phyloP scores from a whole-genome alignment of 2,329 filamentous ascomycete species.

The Microsporum audouinii region DNA sequence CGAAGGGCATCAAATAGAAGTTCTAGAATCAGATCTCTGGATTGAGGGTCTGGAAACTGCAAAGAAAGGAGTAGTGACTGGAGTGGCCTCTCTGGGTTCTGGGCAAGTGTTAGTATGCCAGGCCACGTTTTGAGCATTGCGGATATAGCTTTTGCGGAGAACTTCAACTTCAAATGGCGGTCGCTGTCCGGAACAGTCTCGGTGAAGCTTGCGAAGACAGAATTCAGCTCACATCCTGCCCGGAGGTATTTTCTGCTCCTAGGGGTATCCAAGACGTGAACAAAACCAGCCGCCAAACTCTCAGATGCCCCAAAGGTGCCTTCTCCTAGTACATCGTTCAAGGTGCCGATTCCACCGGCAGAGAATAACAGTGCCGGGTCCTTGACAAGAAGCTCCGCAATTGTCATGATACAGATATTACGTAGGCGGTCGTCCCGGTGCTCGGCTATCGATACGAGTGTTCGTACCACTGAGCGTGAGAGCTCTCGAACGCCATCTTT shows the following conservation, averaged over 20 bases:
- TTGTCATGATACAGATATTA: slow-evolving; percentile 82
- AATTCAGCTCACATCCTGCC: slow-evolving; percentile 79
- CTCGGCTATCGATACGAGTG: slow-evolving; percentile 81
- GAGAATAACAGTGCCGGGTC: slow-evolving; percentile 71
- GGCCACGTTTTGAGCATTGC: slow-evolving; percentile 87
- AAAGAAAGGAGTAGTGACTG: slow-evolving; percentile 63
- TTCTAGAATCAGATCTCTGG: slow-evolving; percentile 71
- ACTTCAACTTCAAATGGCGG: slow-evolving; percentile 58
- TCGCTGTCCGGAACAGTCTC: slow-evolving; percentile 53
- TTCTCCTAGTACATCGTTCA: slow-evolving; percentile 87
- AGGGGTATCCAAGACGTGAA: slow-evolving; percentile 80
- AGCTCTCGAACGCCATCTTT: slow-evolving; percentile 84
- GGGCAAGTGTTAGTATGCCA: slow-evolving; percentile 74
- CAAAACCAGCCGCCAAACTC: slow-evolving; percentile 72
- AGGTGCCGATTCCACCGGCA: slow-evolving; percentile 69
- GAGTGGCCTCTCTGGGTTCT: slow-evolving; percentile 77
- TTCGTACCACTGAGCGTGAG: slow-evolving; percentile 74
- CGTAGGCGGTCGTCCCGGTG: slow-evolving; percentile 73
- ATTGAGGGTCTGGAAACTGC: slow-evolving; percentile 45
- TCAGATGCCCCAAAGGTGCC: slow-evolving; percentile 88
- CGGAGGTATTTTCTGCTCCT: slow-evolving; percentile 69
- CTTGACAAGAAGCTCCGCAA: slow-evolving; percentile 81
- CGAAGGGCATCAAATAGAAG: slow-evolving; percentile 71
- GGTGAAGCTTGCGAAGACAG: slow-evolving; percentile 83
- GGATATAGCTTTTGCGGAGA: slow-evolving; percentile 87